These are phyloP conservation scores for Coemansia sp. DNA, from an alignment of 371 early-diverging fungal genomes.

Conservation along the genomic window DNA sequence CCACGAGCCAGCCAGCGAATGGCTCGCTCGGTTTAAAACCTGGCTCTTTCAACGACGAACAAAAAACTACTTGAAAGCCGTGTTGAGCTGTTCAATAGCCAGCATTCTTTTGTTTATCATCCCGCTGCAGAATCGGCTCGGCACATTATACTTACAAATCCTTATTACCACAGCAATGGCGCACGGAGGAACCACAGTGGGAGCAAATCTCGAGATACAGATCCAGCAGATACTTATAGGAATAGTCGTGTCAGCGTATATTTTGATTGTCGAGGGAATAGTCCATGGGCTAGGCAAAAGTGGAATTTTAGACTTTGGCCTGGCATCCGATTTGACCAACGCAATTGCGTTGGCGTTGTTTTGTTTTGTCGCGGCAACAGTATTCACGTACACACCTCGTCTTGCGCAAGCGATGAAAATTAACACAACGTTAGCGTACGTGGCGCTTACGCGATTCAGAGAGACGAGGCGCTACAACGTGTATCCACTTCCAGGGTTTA, in stretches of 20 bases:
- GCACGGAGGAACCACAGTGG: slow-evolving; percentile 39
- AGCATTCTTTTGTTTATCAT: slow-evolving; percentile 26
- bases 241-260: slow-evolving; percentile 13
- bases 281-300: slow-evolving; percentile 7
- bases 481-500: slow-evolving; percentile 26
- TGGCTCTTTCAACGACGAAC: slow-evolving; percentile 24
- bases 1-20: not conserved
- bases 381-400: slow-evolving; percentile 32
- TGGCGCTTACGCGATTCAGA: slow-evolving; percentile 22
- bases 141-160: slow-evolving; percentile 25
- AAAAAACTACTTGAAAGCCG: slow-evolving; percentile 37
- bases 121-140: slow-evolving; percentile 19
- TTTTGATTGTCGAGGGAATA: slow-evolving; percentile 17
- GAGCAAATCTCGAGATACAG: slow-evolving; percentile 41
- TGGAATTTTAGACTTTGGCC: slow-evolving; percentile 8
- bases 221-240: slow-evolving; percentile 29
- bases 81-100: slow-evolving; percentile 23
- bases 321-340: slow-evolving; percentile 16
- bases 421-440: slow-evolving; percentile 19
- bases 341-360: slow-evolving; percentile 25
- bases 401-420: slow-evolving; percentile 27
- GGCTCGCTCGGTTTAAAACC: not conserved
- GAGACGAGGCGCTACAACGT: slow-evolving; percentile 1
- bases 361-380: slow-evolving; percentile 19
- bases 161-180: slow-evolving; percentile 35